Evolutionary conservation across 2,329 filamentous ascomycete species (phyloP), one percentile per base, ranked within the genome.

Genomic region (Penicillium capsulatum): DNA sequence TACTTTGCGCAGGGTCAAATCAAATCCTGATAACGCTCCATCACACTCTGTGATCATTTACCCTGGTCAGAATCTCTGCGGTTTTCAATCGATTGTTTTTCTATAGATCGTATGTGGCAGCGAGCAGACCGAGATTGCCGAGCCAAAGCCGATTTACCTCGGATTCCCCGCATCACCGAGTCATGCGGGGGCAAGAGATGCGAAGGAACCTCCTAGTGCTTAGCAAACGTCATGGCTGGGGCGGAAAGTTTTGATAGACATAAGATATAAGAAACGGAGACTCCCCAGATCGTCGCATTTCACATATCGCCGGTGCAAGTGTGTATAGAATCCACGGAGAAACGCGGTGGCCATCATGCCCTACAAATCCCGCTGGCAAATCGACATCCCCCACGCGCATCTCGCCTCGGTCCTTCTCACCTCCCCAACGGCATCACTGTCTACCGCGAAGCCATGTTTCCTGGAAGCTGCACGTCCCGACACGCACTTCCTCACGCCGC

Each of bases 381-480:
- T 73, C 19, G 58, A 68, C 15, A 66, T 74, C 30, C 74, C 75
- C 0, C 53, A 68, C 15, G 59, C 67, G 13, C 72, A 42, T 33
- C 42, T 63, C 16, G 59, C 60, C 4, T 55, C 59, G 10, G 70
- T 70, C 39, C 59, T 79, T 30, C 75, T 79, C 51, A 65, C 61
- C 15, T 76, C 73, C 0, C 72, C 74, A 3, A 69, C 68, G 3
- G 65, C 66, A 7, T 56, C 65, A 2, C 58, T 76, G 2, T 68
- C 72, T 6, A 63, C 63, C 16, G 70, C 64, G 10, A 67, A 72
- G 4, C 58, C 65, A 40, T 57, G 53, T 24, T 78, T 81, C 53
- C 70, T 86, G 36, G 84, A 89, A 52, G 77, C 84, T 7, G 74
- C 79, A 24, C 69, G 75, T 1, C 83, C 86, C 1, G 76, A 85